A percentile compares a stretch with the other conserved stretches of the same genome.
Evolutionary conservation across 192 early-diverging fungal species (phyloP).

Genomic region (Entomortierella parvispora): DNA sequence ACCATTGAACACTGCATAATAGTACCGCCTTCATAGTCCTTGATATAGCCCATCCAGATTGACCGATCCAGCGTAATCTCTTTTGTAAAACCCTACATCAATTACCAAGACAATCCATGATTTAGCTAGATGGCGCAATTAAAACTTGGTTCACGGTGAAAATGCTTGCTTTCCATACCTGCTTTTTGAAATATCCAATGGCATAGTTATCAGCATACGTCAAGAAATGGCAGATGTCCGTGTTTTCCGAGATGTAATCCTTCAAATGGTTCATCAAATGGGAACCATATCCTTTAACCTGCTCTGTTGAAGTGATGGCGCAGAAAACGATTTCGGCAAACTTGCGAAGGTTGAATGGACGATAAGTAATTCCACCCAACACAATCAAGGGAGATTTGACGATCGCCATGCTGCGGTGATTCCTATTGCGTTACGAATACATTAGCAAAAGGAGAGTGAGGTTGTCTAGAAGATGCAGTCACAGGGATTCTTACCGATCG

Average conservation of each 20-base stretch:
- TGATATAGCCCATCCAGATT: slow-evolving; percentile 98
- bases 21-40: slow-evolving; percentile 99
- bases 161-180: slow-evolving; percentile 56
- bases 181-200: slow-evolving; percentile 98
- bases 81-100: slow-evolving; percentile 86
- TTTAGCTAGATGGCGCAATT: background rate
- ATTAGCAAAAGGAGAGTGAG: background rate
- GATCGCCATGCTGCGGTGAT: slow-evolving; percentile 88
- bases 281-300: slow-evolving; percentile 98
- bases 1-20: slow-evolving; percentile 97
- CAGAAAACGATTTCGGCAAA: slow-evolving; percentile 99
- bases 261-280: slow-evolving; percentile 96
- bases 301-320: slow-evolving; percentile 89
- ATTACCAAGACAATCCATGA: background rate
- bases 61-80: slow-evolving; percentile 94
- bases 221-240: slow-evolving; percentile 86
- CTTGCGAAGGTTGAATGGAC: slow-evolving; percentile 86
- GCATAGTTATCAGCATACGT: slow-evolving; percentile 99
- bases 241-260: slow-evolving; percentile 84
- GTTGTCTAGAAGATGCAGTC: background rate
- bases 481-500: slow-evolving; percentile 68
- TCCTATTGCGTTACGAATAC: slow-evolving; percentile 53
- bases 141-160: background rate
- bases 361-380: slow-evolving; percentile 94
- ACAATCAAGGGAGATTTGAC: slow-evolving; percentile 70